A percentile compares a stretch with the other conserved stretches of the same genome.
Conservation (phyloP, 768 basidiomycete genomes). For the Cubamyces lactineus region DNA sequence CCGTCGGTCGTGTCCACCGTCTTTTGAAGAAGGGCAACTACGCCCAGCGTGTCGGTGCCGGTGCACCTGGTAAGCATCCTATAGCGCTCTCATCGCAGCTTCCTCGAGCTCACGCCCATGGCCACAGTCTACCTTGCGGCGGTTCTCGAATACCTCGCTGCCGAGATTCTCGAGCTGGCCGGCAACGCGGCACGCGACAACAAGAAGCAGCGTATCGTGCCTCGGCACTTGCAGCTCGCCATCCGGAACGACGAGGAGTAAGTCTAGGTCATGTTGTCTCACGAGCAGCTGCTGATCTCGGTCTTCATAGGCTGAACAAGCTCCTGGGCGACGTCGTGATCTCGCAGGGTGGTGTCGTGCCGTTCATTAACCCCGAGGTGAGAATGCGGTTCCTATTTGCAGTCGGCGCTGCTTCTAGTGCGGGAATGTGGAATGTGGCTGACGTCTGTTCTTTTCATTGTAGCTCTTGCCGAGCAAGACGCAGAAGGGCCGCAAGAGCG, state of each 20-base stretch:
- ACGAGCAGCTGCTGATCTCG: neutral
- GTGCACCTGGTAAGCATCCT: conserved; percentile 68
- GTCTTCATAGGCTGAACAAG: conserved; percentile 56
- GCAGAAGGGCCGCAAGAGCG: conserved; percentile 51
- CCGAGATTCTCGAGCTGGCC: conserved; percentile 92
- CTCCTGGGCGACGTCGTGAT: conserved; percentile 85
- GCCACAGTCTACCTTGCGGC: conserved; percentile 83
- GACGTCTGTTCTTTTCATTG: neutral
- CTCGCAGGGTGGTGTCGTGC: conserved; percentile 93
- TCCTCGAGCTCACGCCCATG: neutral
- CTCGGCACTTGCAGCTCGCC: conserved; percentile 91
- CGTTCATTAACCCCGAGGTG: conserved; percentile 71
- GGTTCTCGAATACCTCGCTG: conserved; percentile 89
- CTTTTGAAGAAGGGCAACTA: conserved; percentile 86
- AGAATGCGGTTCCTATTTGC: conserved; percentile 4
- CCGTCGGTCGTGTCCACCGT: conserved; percentile 93
- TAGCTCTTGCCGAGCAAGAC: conserved; percentile 51
- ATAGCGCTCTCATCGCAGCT: no score
- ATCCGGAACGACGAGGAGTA: conserved; percentile 94
- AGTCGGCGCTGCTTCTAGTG: neutral
- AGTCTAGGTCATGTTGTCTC: conserved; percentile 28
- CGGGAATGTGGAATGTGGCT: neutral
- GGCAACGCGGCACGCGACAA: conserved; percentile 90
- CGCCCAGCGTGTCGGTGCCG: conserved; percentile 84
- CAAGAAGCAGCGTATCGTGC: conserved; percentile 95